Base-by-base conservation (phyloP, 768 basidiomycete species). In the Russula sp. region DNA sequence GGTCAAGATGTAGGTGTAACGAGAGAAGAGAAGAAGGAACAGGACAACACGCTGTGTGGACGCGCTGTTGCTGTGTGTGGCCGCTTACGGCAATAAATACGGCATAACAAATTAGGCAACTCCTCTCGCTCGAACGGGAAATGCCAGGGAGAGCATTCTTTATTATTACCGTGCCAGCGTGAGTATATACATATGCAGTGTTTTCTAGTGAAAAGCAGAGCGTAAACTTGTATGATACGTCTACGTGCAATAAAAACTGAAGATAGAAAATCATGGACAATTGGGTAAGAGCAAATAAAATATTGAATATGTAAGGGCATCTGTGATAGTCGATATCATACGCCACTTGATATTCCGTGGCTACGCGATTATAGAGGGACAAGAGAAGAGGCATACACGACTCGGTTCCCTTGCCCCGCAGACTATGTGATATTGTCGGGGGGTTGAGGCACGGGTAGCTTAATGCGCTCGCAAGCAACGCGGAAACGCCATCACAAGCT, bases 181-280 rank as follows among this genome's bases (percentile, higher is more conserved):
- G 25, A 32, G 20, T 25, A 20, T 52, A 36, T 38, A 43, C 25
- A 36, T 20, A 47, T 46, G 39, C 59, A 52, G 16, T 45, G 20
- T 22, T 54, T n/a, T 62, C 61, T 52, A 58, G 7, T 8, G 47
- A 32, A 9, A 39, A 29, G 16, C 25, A 36, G 18, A 39, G 22
- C 18, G n/a, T 32, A 45, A 32, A 55, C 5, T 4, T 32, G n/a
- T 50, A 14, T 51, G 22, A 11, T 43, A 36, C 14, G 25, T 38
- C 36, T 55, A 60, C 38, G 46, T 52, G 50, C 35, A 38, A 45
- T 35, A 60, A 53, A 20, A 42, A 56, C 36, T 48, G 18, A 53
- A 32, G 11, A 22, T 18, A 8, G 34, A 52, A 39, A 7, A 8
- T 7, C 11, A 1, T 34, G n/a, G 16, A 32, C 2, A 13, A 29